A percentile compares a stretch with the other conserved stretches of the same genome.
Conservation (phyloP, 2,329 filamentous ascomycete species). For the Lanzia echinophila region DNA sequence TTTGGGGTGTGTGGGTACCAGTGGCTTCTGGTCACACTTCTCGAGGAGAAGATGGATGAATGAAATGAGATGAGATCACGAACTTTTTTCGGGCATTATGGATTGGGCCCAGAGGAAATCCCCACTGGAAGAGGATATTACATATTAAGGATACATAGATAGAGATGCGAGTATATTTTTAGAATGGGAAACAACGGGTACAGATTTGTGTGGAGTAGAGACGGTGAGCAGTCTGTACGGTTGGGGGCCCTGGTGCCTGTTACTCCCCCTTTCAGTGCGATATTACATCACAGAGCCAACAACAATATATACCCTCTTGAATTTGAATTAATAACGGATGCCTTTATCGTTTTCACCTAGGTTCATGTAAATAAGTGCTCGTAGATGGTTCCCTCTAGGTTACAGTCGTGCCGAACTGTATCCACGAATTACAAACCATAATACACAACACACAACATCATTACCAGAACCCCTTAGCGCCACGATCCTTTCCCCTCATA, state of each 20-base stretch:
- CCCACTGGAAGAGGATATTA: background rate
- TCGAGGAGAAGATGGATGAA: background rate
- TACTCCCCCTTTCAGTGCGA: slow-evolving; percentile 1
- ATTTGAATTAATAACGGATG: too few relatives aligned
- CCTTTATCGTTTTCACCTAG: too few relatives aligned
- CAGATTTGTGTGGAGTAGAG: slow-evolving; percentile 5
- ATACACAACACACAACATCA: too few relatives aligned
- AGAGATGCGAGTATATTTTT: background rate
- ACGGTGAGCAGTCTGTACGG: slow-evolving; percentile 4
- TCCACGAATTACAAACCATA: too few relatives aligned
- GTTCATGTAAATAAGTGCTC: too few relatives aligned
- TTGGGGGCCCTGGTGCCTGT: slow-evolving; percentile 5
- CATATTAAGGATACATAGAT: slow-evolving; percentile 11
- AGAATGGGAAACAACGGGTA: slow-evolving; percentile 4
- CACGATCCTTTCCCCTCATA: too few relatives aligned
- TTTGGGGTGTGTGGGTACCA: background rate
- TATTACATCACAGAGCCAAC: background rate
- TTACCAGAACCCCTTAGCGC: too few relatives aligned
- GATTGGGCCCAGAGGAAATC: background rate
- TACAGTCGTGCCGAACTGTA: too few relatives aligned
- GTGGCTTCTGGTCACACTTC: background rate
- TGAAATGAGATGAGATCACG: slow-evolving; percentile 3
- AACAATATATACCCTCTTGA: background rate
- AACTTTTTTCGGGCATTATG: slow-evolving; percentile 1
- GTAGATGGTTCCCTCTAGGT: too few relatives aligned